phyloP scores from a whole-genome alignment of 1,284 basidiomycete genomes.

The Kwoniella shivajii region DNA sequence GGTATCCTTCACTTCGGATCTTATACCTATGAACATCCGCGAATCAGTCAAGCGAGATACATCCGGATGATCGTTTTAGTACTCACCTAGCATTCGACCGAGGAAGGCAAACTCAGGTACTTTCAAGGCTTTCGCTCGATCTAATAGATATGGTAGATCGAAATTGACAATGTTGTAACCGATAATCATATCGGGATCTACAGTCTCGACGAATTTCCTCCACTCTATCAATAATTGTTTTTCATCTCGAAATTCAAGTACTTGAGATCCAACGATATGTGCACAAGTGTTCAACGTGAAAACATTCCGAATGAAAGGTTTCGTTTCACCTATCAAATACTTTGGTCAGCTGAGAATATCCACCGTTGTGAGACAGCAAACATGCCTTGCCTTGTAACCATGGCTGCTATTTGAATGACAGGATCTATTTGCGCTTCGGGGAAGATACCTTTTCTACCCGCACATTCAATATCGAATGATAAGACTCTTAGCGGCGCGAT shows the following conservation, averaged over 20 bases:
- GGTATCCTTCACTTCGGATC: slow-evolving; percentile 79
- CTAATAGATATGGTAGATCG: slow-evolving; percentile 91
- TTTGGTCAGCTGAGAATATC: no score
- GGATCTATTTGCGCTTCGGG: slow-evolving; percentile 85
- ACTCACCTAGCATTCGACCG: slow-evolving; percentile 73
- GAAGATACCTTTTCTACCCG: slow-evolving; percentile 91
- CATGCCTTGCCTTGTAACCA: slow-evolving; percentile 91
- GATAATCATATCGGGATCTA: slow-evolving; percentile 90
- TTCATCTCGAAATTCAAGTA: slow-evolving; percentile 81
- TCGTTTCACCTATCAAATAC: slow-evolving; percentile 68
- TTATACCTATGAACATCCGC: slow-evolving; percentile 60
- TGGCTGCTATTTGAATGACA: slow-evolving; percentile 95
- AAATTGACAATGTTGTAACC: slow-evolving; percentile 91
- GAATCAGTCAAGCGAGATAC: background rate
- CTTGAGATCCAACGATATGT: slow-evolving; percentile 91
- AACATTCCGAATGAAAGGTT: slow-evolving; percentile 93
- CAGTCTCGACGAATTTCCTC: slow-evolving; percentile 80
- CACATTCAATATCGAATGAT: slow-evolving; percentile 97
- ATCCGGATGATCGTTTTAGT: background rate
- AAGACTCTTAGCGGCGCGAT: slow-evolving; percentile 88
- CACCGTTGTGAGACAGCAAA: no score
- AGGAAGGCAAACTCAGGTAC: slow-evolving; percentile 71
- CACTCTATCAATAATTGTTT: slow-evolving; percentile 70
- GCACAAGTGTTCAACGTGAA: slow-evolving; percentile 92
- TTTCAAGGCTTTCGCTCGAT: slow-evolving; percentile 80